Percentiles rank a stretch among this genome's conserved stretches.
These are phyloP conservation scores for Diaporthe ilicicola DNA, from an alignment of 2,329 filamentous ascomycete species.

Conservation along the genomic window DNA sequence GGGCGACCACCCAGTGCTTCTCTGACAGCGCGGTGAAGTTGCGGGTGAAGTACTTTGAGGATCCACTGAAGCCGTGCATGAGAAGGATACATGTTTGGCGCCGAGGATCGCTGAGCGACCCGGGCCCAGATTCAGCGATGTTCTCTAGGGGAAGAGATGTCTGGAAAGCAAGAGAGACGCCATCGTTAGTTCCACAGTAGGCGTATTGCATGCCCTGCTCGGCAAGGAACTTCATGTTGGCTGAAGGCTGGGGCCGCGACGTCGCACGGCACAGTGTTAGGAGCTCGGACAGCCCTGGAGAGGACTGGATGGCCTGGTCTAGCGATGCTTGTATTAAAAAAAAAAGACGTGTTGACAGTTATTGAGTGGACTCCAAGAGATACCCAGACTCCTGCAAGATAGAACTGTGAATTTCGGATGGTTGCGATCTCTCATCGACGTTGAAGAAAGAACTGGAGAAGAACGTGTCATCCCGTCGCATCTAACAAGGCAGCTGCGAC, in stretches of 20 bases:
- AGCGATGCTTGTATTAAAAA: not conserved
- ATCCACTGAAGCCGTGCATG: conserved; percentile 52
- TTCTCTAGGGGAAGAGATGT: conserved; percentile 43
- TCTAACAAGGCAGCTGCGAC: conserved; percentile 6
- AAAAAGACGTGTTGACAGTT: not conserved
- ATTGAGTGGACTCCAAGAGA: not conserved
- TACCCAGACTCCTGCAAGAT: not conserved
- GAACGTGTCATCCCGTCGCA: not conserved
- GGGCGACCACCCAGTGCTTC: conserved; percentile 47
- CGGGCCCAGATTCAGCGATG: conserved; percentile 20
- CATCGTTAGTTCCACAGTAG: conserved; percentile 42
- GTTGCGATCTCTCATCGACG: not conserved
- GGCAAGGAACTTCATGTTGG: conserved; percentile 24
- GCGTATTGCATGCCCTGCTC: conserved; percentile 43
- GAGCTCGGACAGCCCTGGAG: too few relatives aligned
- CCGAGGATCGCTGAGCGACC: conserved; percentile 28
- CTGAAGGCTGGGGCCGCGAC: not conserved
- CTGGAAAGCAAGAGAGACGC: conserved; percentile 46
- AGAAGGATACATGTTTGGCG: conserved; percentile 44
- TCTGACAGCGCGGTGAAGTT: conserved; percentile 42
- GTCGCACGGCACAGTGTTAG: not conserved
- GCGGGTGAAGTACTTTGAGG: conserved; percentile 48
- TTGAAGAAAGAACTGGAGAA: not conserved
- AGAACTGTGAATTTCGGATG: not conserved
- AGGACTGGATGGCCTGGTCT: not conserved